Evolutionary conservation across 306 rosid genomes (phyloP).

Genomic region (Senna siamea): DNA sequence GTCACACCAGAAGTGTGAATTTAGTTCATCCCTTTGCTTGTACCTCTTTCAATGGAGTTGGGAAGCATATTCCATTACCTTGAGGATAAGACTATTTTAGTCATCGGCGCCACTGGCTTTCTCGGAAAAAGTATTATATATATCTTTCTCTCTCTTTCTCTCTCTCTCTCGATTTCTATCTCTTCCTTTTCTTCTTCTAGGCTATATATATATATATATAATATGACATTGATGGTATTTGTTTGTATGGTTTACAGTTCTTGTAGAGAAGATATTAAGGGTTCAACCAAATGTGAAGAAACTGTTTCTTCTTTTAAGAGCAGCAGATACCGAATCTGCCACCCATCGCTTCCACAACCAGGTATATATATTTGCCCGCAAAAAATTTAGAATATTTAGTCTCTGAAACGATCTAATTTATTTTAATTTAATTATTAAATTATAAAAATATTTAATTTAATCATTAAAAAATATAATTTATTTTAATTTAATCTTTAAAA

Average conservation of each 20-base stretch:
- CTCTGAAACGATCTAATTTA: too few species aligned
- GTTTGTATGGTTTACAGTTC: constrained; percentile 49
- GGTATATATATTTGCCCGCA: too few species aligned
- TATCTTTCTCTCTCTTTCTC: neutral
- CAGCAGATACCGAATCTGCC: constrained; percentile 57
- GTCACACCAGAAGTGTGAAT: too few species aligned
- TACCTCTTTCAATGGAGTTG: constrained; percentile 52
- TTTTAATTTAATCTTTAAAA: too few species aligned
- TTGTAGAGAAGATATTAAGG: constrained; percentile 80
- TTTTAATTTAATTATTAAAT: too few species aligned
- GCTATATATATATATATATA: neutral
- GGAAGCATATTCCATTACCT: constrained; percentile 62
- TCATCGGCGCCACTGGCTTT: constrained; percentile 77
- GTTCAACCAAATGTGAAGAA: constrained; percentile 80
- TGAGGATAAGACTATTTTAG: constrained; percentile 59
- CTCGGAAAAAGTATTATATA: constrained; percentile 63
- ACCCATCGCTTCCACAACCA: constrained; percentile 58
- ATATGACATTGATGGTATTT: neutral
- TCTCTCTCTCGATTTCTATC: neutral
- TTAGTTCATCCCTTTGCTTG: too few species aligned
- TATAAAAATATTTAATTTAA: too few species aligned
- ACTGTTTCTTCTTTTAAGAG: constrained; percentile 77
- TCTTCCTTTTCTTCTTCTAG: neutral
- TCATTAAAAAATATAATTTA: too few species aligned
- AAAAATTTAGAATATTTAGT: too few species aligned